Percentiles rank a stretch among this genome's conserved stretches.
These are phyloP conservation scores for Solanum arcanum DNA, from an alignment of 257 asterid genomes.

Conservation along the genomic window DNA sequence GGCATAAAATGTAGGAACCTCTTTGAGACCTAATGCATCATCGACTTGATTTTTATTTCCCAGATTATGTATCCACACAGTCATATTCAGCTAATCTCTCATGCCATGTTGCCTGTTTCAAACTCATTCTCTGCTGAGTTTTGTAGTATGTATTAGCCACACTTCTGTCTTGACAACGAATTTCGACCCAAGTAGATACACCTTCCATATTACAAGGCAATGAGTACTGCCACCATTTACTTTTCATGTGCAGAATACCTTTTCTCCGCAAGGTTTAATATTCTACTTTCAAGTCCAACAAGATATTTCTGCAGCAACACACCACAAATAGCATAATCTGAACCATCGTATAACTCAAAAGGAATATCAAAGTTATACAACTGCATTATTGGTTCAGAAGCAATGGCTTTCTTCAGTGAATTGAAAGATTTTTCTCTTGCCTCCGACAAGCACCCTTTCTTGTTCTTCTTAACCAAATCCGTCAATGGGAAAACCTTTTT, in stretches of 20 bases:
- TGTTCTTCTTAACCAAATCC: no score
- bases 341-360: neutral
- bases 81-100: neutral
- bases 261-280: neutral
- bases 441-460: no score
- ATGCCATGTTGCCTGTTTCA: neutral
- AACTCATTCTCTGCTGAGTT: neutral
- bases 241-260: neutral
- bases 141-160: no score
- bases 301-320: neutral
- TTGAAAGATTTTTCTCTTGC: no score
- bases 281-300: neutral
- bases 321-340: neutral
- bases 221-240: neutral
- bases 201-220: neutral
- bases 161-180: no score
- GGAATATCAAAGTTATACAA: neutral
- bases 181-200: no score
- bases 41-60: neutral
- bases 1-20: neutral
- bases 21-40: neutral
- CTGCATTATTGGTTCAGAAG: neutral
- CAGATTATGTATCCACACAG: neutral
- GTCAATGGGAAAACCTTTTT: no score
- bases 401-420: no score